Evolutionary conservation across 2,329 filamentous ascomycete genomes (phyloP), one percentile per base, ranked within the genome.

Genomic region (Phialophora expanda): DNA sequence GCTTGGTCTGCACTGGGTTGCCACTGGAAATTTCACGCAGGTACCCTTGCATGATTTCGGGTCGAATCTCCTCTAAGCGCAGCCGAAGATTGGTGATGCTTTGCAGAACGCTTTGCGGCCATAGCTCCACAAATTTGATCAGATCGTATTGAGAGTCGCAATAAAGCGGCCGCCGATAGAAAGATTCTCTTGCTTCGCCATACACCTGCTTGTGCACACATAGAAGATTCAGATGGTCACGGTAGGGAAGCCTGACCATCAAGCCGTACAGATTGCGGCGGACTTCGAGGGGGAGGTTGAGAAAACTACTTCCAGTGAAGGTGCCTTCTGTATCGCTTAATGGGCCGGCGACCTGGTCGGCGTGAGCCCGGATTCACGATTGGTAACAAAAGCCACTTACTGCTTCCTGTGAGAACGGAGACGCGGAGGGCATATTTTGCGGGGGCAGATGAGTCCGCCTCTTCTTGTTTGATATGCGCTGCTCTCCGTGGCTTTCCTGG

Each of bases 251-350:
- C 26, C 26, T 8, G 7, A 63, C 56, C 64, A 70, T 66, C n/a
- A 62, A 41, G n/a, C 57, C 28, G 55, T 69, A 70, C 38, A 70
- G 56, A 4, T 69, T 32, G 26, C 50, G 30, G 14, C 66, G 66
- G 24, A 69, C 44, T 62, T 70, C 68, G 22, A 67, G 59, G 14
- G 68, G 68, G 5, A 70, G 38, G 9, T 50, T 22, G 14, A 69
- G 51, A 26, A 70, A 63, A n/a, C 32, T 30, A 41, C 51, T 20
- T 34, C 30, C 2, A 20, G 58, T 26, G 12, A 32, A 22, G 34
- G 48, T 4, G 30, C 11, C 32, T 8, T 14, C 17, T 9, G 41
- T 32, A 41, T 4, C 14, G 32, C 9, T 56, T 30, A 14, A 11
- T 44, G n/a, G 22, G 14, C n/a, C 26, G 8, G 30, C 11, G 20